Evolutionary conservation across 2,329 filamentous ascomycete species (phyloP).

Genomic region (Pestalotiopsis sp.): DNA sequence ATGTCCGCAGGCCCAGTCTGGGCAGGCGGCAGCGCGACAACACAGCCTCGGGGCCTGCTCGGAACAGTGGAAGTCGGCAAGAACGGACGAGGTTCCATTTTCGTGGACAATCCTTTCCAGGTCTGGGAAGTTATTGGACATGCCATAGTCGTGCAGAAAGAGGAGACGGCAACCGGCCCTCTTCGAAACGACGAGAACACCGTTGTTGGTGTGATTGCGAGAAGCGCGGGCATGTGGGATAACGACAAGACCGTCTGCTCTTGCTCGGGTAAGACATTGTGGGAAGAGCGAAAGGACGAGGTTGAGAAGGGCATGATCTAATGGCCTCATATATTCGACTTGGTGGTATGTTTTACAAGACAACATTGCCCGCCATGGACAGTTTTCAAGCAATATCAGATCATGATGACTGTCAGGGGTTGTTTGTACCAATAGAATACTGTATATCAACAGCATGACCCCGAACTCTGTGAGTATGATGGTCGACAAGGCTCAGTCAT

Average conservation of each 20-base stretch:
- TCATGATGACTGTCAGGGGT: not conserved
- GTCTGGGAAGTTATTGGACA: constrained; percentile 97
- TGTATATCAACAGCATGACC: not conserved
- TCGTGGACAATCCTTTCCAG: constrained; percentile 80
- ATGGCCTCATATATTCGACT: constrained; percentile 25
- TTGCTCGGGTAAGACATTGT: constrained; percentile 96
- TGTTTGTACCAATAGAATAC: not conserved
- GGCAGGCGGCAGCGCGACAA: constrained; percentile 49
- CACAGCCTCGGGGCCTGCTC: constrained; percentile 57
- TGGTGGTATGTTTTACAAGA: not conserved
- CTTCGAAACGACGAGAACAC: constrained; percentile 80
- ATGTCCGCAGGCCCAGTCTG: constrained; percentile 83
- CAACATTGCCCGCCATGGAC: not conserved
- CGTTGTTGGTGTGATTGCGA: constrained; percentile 88
- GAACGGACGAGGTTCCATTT: constrained; percentile 76
- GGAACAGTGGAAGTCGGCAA: constrained; percentile 76
- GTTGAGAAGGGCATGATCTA: constrained; percentile 87
- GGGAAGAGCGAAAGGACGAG: constrained; percentile 94
- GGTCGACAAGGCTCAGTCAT: not conserved
- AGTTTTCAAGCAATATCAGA: not conserved
- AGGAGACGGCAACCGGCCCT: constrained; percentile 61
- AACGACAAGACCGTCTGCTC: constrained; percentile 98
- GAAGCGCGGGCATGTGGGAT: constrained; percentile 98
- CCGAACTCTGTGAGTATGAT: not conserved
- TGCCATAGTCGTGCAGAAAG: constrained; percentile 80